Base-by-base conservation (phyloP, 2,329 filamentous ascomycete genomes). In the Trichothecium sympodiale region DNA sequence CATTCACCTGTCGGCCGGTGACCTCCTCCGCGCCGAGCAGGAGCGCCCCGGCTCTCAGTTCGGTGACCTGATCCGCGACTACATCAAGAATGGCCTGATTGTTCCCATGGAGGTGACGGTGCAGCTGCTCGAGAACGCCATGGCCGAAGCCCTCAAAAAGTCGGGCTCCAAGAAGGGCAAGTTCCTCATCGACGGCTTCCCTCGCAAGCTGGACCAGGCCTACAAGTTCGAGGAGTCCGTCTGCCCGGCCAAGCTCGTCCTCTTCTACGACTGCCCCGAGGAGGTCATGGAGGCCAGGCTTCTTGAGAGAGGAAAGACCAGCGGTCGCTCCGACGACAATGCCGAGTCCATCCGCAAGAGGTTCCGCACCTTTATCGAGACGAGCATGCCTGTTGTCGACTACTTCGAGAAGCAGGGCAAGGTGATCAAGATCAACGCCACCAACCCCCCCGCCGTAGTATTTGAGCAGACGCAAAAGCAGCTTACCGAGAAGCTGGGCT, bases 81-180 rank as follows among this genome's bases (percentile, higher is more conserved):
- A 91, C 66, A 98, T 98, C 69, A 84, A 82, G 54, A 81, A 98
- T 56, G 91, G 91, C 40, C 78, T 78, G 49, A 98, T 98, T 59
- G 91, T 98, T 44, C 91, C 91, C n/a, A 94, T 94, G 85, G 89
- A 96, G 60, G 87, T 96, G 34, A 98, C 91, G 5, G 82, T 98
- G 40, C 81, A 88, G 51, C 65, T 98, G 26, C 74, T 98, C 30
- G 88, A 95, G 63, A 94, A 94, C 60, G 86, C 88, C 39, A 96
- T 98, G 85, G 71, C 69, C 38, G 76, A 72, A 8, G 69, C 74
- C 10, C 74, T 94, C 35, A 53, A 67, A 38, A 61, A 68, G 38
- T 59, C 64, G 10, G 49, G 53, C 35, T 48, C 44, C 36, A 52
- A 53, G 44, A 80, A 77, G 56, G 73, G 73, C 36, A 77, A 83